phyloP scores from a whole-genome alignment of 2,329 filamentous ascomycete genomes.

The Aspergillus neotritici region DNA sequence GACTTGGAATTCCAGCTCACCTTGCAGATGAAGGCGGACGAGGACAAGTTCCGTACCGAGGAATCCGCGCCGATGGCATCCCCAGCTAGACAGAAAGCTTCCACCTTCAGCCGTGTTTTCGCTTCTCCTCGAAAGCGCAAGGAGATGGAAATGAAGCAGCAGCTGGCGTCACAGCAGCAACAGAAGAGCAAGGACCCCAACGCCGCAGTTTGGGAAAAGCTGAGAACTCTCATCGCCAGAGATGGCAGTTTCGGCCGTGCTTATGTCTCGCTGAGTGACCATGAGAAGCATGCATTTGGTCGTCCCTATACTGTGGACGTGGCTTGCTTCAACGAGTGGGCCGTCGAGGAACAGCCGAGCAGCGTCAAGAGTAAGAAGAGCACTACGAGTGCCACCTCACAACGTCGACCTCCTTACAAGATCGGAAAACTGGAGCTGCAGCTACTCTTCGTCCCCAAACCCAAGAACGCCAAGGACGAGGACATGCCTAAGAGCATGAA shows the following conservation, averaged over 20 bases:
- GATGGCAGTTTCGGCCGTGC: conserved; percentile 93
- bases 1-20: conserved; percentile 99
- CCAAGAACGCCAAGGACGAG: conserved; percentile 78
- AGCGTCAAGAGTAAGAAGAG: conserved; percentile 93
- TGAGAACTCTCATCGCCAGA: conserved; percentile 78
- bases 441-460: conserved; percentile 88
- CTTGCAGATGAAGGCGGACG: conserved; percentile 87
- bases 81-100: conserved; percentile 70
- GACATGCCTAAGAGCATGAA: conserved; percentile 99
- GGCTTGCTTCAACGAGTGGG: conserved; percentile 98
- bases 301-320: conserved; percentile 83
- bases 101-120: conserved; percentile 85
- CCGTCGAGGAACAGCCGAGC: conserved; percentile 74
- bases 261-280: conserved; percentile 89
- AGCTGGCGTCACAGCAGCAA: conserved; percentile 74
- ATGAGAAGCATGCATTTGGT: conserved; percentile 82
- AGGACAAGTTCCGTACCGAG: conserved; percentile 57
- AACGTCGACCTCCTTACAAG: conserved; percentile 85
- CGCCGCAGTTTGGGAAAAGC: conserved; percentile 65
- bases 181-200: conserved; percentile 59
- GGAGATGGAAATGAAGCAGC: conserved; percentile 79
- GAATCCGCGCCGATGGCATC: conserved; percentile 40
- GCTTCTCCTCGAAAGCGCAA: conserved; percentile 95
- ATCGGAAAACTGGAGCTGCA: conserved; percentile 92
- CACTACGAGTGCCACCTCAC: conserved; percentile 49